Base-by-base conservation (phyloP, 139 green algal species). In the Parachlorella kessleri region DNA sequence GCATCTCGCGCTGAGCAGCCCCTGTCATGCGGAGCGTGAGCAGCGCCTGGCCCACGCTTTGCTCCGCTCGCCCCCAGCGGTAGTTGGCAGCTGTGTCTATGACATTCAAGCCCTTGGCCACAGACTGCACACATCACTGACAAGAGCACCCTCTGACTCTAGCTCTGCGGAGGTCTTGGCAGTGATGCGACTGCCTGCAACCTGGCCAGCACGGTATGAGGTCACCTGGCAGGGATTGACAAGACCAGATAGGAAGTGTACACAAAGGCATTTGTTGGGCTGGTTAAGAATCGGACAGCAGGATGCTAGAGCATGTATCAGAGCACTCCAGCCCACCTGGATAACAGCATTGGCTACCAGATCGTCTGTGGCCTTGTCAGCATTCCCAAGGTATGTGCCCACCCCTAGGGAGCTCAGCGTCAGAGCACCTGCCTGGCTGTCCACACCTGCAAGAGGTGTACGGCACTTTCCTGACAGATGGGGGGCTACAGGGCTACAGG, bases 71-170 rank as follows among this genome's bases (percentile, higher is more conserved):
- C 1, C 91, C 90, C 30, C 67, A 63, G 7, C 91, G 87, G 78
- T 95, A 95, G 80, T 91, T 94, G 75, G 81, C 81, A 33, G 91
- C 91, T 77, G 87, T 95, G 81, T 96, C 92, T 24, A 96, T 93
- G 6, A 95, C 87, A 68, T 96, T 96, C 84, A 83, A 91, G 40
- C 89, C 88, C 18, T 80, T 78, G 28, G 78, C 41, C 6, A 92
- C 70, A 10, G 79, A 81, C 75, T 85, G 73, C 38, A 92, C 14
- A n/a, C n/a, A n/a, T n/a, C n/a, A n/a, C n/a, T n/a, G n/a, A n/a
- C n/a, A n/a, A n/a, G n/a, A n/a, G n/a, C n/a, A n/a, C n/a, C n/a
- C n/a, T n/a, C n/a, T n/a, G n/a, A n/a, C n/a, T n/a, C n/a, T n/a
- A n/a, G n/a, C n/a, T n/a, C n/a, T n/a, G n/a, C n/a, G n/a, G n/a